phyloP scores from a whole-genome alignment of 139 green algal genomes.

The Picochlorum sp. region DNA sequence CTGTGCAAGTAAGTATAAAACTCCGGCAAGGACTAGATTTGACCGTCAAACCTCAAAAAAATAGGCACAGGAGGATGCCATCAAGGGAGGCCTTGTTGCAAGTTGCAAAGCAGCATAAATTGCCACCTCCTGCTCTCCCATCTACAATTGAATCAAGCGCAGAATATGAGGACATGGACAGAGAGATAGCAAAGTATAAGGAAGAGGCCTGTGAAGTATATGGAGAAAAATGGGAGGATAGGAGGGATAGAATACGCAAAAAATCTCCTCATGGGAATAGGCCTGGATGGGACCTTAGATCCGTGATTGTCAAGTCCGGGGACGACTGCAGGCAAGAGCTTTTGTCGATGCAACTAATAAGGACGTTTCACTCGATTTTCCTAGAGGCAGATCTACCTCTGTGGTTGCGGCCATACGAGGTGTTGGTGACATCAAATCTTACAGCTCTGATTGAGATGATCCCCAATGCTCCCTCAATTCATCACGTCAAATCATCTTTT shows the following conservation, averaged over 20 bases:
- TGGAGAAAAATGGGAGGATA: conserved; percentile 60
- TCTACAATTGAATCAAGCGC: neutral
- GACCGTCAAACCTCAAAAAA: conserved; percentile 7
- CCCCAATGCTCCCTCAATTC: conserved; percentile 83
- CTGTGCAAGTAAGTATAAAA: conserved; percentile 1
- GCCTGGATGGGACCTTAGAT: conserved; percentile 75
- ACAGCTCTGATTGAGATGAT: conserved; percentile 97
- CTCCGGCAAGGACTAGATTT: conserved; percentile 7
- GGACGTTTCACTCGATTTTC: conserved; percentile 77
- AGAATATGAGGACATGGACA: neutral
- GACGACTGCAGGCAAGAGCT: conserved; percentile 98
- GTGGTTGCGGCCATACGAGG: conserved; percentile 81
- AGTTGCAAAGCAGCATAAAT: conserved; percentile 38
- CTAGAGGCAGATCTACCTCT: conserved; percentile 76
- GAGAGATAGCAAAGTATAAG: neutral
- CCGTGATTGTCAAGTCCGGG: conserved; percentile 96
- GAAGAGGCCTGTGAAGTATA: conserved; percentile 42
- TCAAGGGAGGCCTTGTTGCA: conserved; percentile 57
- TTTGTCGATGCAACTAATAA: conserved; percentile 88
- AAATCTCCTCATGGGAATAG: conserved; percentile 65
- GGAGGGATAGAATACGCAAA: conserved; percentile 44
- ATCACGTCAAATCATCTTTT: conserved; percentile 73
- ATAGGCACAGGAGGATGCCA: conserved; percentile 54
- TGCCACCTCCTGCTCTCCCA: conserved; percentile 16
- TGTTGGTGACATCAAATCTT: conserved; percentile 81